Evolutionary conservation across 1,284 basidiomycete genomes (phyloP).

Genomic region (Cutaneotrichosporon mucoides): DNA sequence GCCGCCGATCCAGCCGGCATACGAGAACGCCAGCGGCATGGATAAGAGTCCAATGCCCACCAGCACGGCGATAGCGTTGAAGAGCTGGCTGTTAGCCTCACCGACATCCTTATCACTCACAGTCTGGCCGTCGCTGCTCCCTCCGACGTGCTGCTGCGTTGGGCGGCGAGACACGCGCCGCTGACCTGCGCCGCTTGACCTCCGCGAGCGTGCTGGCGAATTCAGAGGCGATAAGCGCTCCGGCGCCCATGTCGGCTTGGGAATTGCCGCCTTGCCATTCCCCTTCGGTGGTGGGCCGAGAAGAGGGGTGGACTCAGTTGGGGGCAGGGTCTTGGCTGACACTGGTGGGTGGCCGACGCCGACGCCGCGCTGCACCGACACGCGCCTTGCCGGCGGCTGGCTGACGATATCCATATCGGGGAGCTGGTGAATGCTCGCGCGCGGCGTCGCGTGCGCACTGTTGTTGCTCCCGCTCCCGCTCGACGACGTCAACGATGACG

Average conservation of each 20-base stretch:
- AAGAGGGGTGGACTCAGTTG: background rate
- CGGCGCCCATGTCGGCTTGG: constrained; percentile 1
- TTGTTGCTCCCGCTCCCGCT: constrained; percentile 3
- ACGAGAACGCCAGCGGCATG: constrained; percentile 80
- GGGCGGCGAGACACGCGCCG: background rate
- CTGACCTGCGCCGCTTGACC: background rate
- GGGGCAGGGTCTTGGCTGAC: background rate
- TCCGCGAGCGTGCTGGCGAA: background rate
- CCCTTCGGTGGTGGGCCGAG: background rate
- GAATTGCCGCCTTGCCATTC: background rate
- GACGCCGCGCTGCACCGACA: background rate
- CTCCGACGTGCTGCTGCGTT: constrained; percentile 41
- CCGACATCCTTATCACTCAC: constrained; percentile 50
- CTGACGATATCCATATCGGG: background rate
- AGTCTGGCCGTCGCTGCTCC: constrained; percentile 76
- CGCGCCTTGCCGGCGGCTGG: background rate
- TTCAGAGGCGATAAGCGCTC: constrained; percentile 5
- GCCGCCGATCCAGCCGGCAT: constrained; percentile 78
- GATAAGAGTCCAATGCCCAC: constrained; percentile 86
- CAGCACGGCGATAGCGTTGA: constrained; percentile 81
- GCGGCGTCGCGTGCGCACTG: constrained; percentile 7
- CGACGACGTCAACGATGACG: constrained; percentile 6
- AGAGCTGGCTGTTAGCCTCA: constrained; percentile 58
- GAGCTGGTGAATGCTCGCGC: constrained; percentile 3
- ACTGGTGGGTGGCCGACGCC: background rate